Percentiles rank a stretch among this genome's conserved stretches.
These are phyloP conservation scores for Marchantia polymorpha DNA, from an alignment of 225 moss, liverwort and hornwort species.

Conservation along the genomic window DNA sequence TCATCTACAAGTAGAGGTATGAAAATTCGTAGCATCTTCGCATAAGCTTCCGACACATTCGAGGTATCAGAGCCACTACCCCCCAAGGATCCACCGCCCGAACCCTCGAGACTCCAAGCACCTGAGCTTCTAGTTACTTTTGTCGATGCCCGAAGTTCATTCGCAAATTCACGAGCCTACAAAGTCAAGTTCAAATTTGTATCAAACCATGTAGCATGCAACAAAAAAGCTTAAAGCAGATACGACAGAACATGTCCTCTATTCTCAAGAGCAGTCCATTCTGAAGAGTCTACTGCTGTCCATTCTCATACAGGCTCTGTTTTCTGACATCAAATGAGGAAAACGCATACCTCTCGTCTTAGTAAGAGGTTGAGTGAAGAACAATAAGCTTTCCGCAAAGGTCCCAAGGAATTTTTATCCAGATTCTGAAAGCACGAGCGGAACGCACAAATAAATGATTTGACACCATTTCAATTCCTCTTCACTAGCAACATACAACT, in stretches of 20 bases:
- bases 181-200: no score
- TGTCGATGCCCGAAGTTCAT: constrained; percentile 81
- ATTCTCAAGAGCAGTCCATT: neutral
- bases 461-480: neutral
- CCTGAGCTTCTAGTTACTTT: constrained; percentile 78
- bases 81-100: constrained; percentile 60
- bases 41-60: constrained; percentile 92
- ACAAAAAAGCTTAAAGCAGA: neutral
- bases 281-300: neutral
- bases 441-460: neutral
- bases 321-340: neutral
- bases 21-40: constrained; percentile 92
- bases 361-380: constrained; percentile 87
- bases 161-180: constrained; percentile 96
- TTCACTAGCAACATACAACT: no score
- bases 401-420: constrained; percentile 84
- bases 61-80: constrained; percentile 89
- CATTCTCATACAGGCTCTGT: neutral
- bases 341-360: constrained; percentile 75
- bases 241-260: neutral
- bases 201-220: neutral
- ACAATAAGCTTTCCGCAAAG: constrained; percentile 91
- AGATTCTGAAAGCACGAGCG: constrained; percentile 50
- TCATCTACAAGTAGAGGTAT: constrained; percentile 96
- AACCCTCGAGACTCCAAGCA: constrained; percentile 76